Percentiles rank a stretch among this genome's conserved stretches.
phyloP scores from a whole-genome alignment of 371 early-diverging fungal species.

The Mucor sp. region DNA sequence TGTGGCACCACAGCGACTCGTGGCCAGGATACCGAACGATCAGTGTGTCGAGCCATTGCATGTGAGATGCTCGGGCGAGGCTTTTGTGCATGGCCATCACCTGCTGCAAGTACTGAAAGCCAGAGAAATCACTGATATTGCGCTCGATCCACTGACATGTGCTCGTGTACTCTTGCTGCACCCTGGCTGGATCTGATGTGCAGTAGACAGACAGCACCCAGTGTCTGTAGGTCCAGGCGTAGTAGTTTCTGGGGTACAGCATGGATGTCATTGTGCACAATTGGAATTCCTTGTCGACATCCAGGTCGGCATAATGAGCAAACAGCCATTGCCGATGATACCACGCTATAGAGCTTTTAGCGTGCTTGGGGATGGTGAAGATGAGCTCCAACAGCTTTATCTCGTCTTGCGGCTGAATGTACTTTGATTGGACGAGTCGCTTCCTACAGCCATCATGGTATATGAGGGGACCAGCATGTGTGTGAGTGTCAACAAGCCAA shows the following conservation, averaged over 20 bases:
- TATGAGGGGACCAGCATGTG: neutral
- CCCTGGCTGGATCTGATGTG: neutral
- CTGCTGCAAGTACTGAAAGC: constrained; percentile 54
- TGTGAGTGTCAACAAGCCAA: neutral
- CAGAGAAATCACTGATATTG: constrained; percentile 62
- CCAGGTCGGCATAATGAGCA: neutral
- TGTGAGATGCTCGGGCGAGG: constrained; percentile 10
- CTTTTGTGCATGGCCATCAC: constrained; percentile 17
- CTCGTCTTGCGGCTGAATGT: constrained; percentile 36
- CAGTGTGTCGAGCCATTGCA: constrained; percentile 37
- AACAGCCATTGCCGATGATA: constrained; percentile 49
- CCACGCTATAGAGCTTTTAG: constrained; percentile 62
- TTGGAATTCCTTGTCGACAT: constrained; percentile 40
- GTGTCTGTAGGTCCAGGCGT: constrained; percentile 57
- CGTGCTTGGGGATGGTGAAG: constrained; percentile 56
- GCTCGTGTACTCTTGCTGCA: constrained; percentile 29
- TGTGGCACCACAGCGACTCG: constrained; percentile 63
- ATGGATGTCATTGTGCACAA: constrained; percentile 41
- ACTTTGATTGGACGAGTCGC: constrained; percentile 30
- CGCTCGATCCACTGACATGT: constrained; percentile 41
- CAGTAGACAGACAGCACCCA: constrained; percentile 39
- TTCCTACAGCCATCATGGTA: constrained; percentile 37
- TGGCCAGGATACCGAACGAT: constrained; percentile 56
- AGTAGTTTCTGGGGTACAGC: constrained; percentile 56
- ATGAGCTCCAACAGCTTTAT: constrained; percentile 43